Evolutionary conservation across 495 filamentous ascomycete genomes (phyloP).

Genomic region (Gamarada debralockiae): DNA sequence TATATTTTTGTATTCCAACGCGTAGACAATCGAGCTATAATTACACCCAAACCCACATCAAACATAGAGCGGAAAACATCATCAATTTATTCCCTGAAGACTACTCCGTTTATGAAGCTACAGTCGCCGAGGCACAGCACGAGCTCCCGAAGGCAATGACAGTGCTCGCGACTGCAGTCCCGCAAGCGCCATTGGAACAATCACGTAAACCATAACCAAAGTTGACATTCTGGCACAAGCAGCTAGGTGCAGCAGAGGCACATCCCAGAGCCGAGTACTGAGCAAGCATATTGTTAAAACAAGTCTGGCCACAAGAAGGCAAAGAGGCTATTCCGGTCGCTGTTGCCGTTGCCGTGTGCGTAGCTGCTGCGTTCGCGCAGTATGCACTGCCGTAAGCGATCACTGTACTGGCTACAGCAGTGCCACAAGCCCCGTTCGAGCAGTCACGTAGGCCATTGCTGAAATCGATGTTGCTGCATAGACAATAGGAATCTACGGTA

Average conservation of each 20-base stretch:
- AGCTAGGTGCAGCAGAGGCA: conserved; percentile 47
- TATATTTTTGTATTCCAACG: no score
- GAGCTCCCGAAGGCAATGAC: conserved; percentile 12
- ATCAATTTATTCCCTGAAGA: no score
- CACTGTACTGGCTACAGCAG: conserved; percentile 9
- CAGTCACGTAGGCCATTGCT: conserved; percentile 75
- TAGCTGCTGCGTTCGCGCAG: neutral
- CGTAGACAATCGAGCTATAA: no score
- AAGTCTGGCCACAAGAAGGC: conserved; percentile 49
- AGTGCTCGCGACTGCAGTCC: conserved; percentile 15
- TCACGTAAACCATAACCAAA: conserved; percentile 75
- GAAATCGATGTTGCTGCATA: conserved; percentile 67
- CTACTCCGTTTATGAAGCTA: neutral
- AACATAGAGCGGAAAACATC: no score
- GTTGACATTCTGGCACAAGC: conserved; percentile 64
- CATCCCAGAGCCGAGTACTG: conserved; percentile 60
- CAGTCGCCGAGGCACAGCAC: conserved; percentile 14
- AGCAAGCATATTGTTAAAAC: conserved; percentile 66
- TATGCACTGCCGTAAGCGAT: conserved; percentile 9
- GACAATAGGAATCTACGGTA: conserved; percentile 53
- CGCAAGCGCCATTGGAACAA: conserved; percentile 66
- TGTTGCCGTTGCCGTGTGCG: neutral
- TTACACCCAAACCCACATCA: no score
- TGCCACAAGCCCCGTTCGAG: conserved; percentile 59
- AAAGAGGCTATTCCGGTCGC: neutral